phyloP scores from a whole-genome alignment of 805 yeast species.

The Schizosaccharomyces pombe region ASM294v3 CU329670.1:3085001-3085500 shows the following conservation, averaged over 20 bases:
- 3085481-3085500: no score
- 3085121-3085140: background rate
- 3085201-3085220: no score
- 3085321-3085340: background rate
- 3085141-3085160: background rate
- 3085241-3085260: no score
- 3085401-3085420: no score
- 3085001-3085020: no score
- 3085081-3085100: background rate
- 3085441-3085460: background rate
- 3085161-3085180: background rate
- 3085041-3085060: no score
- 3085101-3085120: background rate
- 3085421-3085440: background rate
- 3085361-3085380: background rate
- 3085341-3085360: background rate
- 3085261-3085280: no score
- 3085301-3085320: conserved; percentile 1
- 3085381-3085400: no score
- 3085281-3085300: no score
- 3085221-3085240: no score
- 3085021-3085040: no score
- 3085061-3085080: background rate
- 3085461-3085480: background rate
- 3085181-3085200: conserved; percentile 1